Conservation (phyloP, 148 eudicot species). For the Rhododendron kiyosumense region DNA sequence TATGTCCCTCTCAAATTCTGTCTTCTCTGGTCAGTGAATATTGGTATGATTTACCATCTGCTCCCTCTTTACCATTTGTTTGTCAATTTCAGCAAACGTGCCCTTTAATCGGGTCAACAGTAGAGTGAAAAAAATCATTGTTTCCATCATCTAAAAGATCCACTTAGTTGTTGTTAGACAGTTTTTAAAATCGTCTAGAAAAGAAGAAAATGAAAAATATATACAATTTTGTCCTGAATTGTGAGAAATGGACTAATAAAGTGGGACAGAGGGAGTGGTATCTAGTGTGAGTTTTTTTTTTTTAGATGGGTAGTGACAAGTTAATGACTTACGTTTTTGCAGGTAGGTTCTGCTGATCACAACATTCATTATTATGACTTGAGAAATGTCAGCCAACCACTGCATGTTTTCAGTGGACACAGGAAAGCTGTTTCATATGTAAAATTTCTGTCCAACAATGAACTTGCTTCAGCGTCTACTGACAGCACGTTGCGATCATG, state of each 20-base stretch:
- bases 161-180: background rate
- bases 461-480: slow-evolving; percentile 79
- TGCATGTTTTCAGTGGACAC: slow-evolving; percentile 68
- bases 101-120: background rate
- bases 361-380: slow-evolving; percentile 67
- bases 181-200: background rate
- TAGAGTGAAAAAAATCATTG: slow-evolving; percentile 63
- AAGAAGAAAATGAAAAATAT: background rate
- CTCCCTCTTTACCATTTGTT: background rate
- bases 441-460: slow-evolving; percentile 57
- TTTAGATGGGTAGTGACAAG: background rate
- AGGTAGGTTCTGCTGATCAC: slow-evolving; percentile 84
- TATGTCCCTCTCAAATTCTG: slow-evolving; percentile 19
- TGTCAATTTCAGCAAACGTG: background rate
- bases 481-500: slow-evolving; percentile 68
- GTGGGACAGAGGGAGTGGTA: slow-evolving; percentile 66
- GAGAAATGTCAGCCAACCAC: slow-evolving; percentile 54
- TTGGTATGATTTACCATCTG: slow-evolving; percentile 2
- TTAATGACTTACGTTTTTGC: slow-evolving; percentile 12
- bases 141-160: slow-evolving; percentile 23
- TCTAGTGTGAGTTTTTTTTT: too few species aligned
- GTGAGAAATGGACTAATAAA: background rate
- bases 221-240: background rate
- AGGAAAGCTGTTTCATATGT: slow-evolving; percentile 72
- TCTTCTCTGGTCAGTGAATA: background rate